Conservation (phyloP, 2,329 filamentous ascomycete species). For the Exophiala lecanii-corni region DNA sequence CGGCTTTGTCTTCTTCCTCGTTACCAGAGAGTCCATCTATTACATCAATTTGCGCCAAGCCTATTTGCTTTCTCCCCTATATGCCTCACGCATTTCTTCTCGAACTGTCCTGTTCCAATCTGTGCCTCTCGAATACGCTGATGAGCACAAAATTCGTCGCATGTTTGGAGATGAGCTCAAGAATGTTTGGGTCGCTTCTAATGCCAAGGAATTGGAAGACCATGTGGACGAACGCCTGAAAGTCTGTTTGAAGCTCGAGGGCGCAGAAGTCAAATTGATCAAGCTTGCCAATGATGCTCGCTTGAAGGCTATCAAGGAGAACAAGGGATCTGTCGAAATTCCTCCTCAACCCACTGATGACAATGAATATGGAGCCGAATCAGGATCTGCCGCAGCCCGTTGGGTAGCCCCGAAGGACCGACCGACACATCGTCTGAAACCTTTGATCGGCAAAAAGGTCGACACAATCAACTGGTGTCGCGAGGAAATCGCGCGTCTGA, state of each 20-base stretch:
- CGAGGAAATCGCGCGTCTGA: constrained; percentile 68
- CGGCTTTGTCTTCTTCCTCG: constrained; percentile 78
- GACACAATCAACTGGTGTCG: constrained; percentile 93
- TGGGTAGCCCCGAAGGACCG: constrained; percentile 71
- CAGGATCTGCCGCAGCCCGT: constrained; percentile 65
- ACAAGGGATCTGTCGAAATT: constrained; percentile 37
- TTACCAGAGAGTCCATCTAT: constrained; percentile 83
- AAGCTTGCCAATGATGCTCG: constrained; percentile 70
- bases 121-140: constrained; percentile 72
- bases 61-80: constrained; percentile 79
- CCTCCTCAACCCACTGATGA: constrained; percentile 27
- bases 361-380: constrained; percentile 58
- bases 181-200: constrained; percentile 76
- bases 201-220: constrained; percentile 72
- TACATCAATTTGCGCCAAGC: constrained; percentile 92
- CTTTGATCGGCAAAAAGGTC: constrained; percentile 76
- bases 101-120: constrained; percentile 85
- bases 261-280: constrained; percentile 80
- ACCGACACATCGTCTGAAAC: constrained; percentile 69
- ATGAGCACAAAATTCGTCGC: constrained; percentile 68
- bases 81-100: constrained; percentile 80
- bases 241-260: constrained; percentile 75
- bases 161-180: constrained; percentile 80
- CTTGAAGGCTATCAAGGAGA: constrained; percentile 62
- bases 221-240: constrained; percentile 77